phyloP scores from a whole-genome alignment of 177 flowering plant genomes.

The Vitis hybrid region DNA sequence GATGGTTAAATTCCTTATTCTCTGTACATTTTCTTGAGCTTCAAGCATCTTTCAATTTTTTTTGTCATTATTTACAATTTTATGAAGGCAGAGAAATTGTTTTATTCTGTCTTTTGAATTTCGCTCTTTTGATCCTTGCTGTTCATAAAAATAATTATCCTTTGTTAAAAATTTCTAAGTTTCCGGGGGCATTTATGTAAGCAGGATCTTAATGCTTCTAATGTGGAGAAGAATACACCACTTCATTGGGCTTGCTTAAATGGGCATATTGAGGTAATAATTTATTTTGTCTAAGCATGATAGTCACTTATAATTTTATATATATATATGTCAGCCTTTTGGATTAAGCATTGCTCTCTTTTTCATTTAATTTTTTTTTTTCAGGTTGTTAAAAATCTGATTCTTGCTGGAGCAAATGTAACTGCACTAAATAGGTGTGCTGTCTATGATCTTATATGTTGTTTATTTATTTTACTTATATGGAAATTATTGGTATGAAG shows the following conservation, averaged over 20 bases:
- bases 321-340: too few relatives aligned
- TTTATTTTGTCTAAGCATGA: not conserved
- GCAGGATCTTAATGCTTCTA: slow-evolving; percentile 79
- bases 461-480: not conserved
- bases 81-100: too few relatives aligned
- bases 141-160: not conserved
- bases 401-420: slow-evolving; percentile 69
- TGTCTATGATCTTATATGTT: slow-evolving; percentile 1
- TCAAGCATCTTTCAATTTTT: too few relatives aligned
- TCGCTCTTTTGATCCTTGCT: not conserved
- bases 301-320: not conserved
- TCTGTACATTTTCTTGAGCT: too few relatives aligned
- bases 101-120: not conserved
- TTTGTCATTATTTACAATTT: too few relatives aligned
- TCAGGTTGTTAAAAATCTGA: slow-evolving; percentile 72
- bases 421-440: slow-evolving; percentile 65
- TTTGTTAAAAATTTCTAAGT: not conserved
- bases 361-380: not conserved
- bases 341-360: too few relatives aligned
- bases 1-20: too few relatives aligned
- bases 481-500: not conserved
- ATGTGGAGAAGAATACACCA: slow-evolving; percentile 83
- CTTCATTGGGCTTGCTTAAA: slow-evolving; percentile 97
- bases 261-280: slow-evolving; percentile 77
- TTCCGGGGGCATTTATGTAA: slow-evolving; percentile 2